Conservation (phyloP, 164 flowering plant species). For the Malania oleifera region DNA sequence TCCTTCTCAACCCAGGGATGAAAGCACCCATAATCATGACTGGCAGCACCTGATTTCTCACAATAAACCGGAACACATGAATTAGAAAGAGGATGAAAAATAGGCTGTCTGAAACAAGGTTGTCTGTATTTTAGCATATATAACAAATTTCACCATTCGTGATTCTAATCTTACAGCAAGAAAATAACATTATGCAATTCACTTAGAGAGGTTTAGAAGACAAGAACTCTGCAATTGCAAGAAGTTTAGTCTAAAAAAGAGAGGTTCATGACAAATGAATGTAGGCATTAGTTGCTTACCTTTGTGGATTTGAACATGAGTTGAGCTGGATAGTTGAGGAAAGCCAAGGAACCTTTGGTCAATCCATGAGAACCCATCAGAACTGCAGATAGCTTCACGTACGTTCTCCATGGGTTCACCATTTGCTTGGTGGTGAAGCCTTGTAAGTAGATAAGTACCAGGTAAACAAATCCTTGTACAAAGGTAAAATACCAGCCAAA, state of each 20-base stretch:
- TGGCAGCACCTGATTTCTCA: conserved; percentile 70
- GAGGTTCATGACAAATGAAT: no score
- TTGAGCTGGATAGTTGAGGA: conserved; percentile 89
- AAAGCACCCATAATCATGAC: conserved; percentile 89
- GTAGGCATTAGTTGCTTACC: no score
- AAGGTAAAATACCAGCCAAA: conserved; percentile 98
- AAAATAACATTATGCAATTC: no score
- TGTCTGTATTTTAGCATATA: no score
- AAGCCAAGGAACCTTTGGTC: conserved; percentile 89
- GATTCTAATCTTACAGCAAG: no score
- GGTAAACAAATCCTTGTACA: conserved; percentile 79
- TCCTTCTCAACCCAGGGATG: conserved; percentile 68
- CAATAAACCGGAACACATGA: no score
- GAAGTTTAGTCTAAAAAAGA: no score
- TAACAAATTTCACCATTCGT: no score
- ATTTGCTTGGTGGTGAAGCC: conserved; percentile 84
- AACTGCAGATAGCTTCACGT: conserved; percentile 75
- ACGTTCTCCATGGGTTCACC: conserved; percentile 84
- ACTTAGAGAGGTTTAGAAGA: no score
- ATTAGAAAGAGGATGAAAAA: no score
- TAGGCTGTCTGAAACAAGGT: no score
- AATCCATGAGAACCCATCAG: conserved; percentile 93
- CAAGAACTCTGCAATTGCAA: no score
- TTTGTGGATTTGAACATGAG: conserved; percentile 95
- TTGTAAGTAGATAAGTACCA: conserved; percentile 59